Conservation (phyloP, 768 basidiomycete genomes). For the Sistotremastrum suecicum region DNA sequence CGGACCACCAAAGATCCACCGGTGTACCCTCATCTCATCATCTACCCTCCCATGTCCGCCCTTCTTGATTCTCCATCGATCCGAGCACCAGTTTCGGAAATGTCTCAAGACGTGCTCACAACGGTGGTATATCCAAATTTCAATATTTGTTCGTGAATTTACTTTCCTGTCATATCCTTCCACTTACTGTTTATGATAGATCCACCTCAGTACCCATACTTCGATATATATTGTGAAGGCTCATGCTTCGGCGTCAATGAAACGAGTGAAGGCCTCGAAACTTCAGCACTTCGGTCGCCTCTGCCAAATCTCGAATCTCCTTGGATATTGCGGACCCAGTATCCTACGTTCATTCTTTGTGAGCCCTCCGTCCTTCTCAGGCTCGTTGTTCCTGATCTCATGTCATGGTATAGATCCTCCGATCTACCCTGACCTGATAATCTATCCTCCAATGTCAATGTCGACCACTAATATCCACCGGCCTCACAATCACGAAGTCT, state of each 20-base stretch:
- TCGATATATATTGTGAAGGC: slow-evolving; percentile 11
- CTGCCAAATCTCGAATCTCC: no score
- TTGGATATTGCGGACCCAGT: slow-evolving; percentile 1
- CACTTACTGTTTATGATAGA: slow-evolving; percentile 13
- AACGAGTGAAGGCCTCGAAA: no score
- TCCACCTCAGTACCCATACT: slow-evolving; percentile 22
- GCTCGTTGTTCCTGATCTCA: neutral
- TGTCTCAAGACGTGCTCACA: no score
- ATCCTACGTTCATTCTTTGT: slow-evolving; percentile 15
- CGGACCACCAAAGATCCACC: slow-evolving; percentile 1
- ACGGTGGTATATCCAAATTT: neutral
- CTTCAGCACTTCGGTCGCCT: no score
- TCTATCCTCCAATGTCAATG: slow-evolving; percentile 4
- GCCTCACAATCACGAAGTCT: no score
- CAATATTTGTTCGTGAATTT: neutral
- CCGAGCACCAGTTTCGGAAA: no score
- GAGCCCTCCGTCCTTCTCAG: neutral
- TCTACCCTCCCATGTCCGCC: slow-evolving; percentile 9
- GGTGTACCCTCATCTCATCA: slow-evolving; percentile 13
- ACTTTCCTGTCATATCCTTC: slow-evolving; percentile 1
- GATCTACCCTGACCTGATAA: slow-evolving; percentile 12
- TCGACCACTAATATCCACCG: no score
- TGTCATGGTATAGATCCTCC: slow-evolving; percentile 9
- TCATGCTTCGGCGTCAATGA: neutral
- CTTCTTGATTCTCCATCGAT: no score